These are phyloP conservation scores for Trametes elegans DNA, from an alignment of 768 basidiomycete genomes.

Conservation along the genomic window DNA sequence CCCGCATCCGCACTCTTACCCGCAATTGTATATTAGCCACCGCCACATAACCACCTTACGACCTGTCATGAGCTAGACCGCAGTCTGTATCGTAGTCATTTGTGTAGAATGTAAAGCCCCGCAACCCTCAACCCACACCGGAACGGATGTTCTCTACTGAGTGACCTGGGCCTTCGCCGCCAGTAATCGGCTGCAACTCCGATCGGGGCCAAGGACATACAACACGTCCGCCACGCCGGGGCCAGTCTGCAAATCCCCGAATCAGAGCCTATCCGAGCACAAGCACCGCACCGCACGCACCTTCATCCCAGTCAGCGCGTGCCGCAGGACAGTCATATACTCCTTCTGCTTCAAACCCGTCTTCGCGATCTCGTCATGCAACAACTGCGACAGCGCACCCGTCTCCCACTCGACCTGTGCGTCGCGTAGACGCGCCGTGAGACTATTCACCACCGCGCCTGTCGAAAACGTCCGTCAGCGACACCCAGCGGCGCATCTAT, in stretches of 20 bases:
- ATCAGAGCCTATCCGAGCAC: background rate
- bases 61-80: background rate
- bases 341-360: conserved; percentile 42
- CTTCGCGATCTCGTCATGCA: conserved; percentile 45
- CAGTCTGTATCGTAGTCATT: conserved; percentile 2
- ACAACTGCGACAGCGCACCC: conserved; percentile 34
- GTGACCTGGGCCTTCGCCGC: too few relatives aligned
- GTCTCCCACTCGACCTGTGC: conserved; percentile 38
- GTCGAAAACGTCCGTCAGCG: background rate
- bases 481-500: too few relatives aligned
- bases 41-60: background rate
- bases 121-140: background rate
- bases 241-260: conserved; percentile 25
- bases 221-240: conserved; percentile 33
- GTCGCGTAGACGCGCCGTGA: conserved; percentile 29
- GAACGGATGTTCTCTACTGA: too few relatives aligned
- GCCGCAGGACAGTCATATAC: conserved; percentile 72
- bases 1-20: too few relatives aligned
- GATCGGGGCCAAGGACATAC: conserved; percentile 28
- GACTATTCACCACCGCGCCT: conserved; percentile 36
- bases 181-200: too few relatives aligned
- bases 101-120: background rate
- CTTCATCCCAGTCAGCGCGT: conserved; percentile 82
- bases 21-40: background rate
- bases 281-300: conserved; percentile 34